A percentile compares a stretch with the other conserved stretches of the same genome.
phyloP scores from a whole-genome alignment of 2,329 filamentous ascomycete genomes.

The Pseudogymnoascus sp. region DNA sequence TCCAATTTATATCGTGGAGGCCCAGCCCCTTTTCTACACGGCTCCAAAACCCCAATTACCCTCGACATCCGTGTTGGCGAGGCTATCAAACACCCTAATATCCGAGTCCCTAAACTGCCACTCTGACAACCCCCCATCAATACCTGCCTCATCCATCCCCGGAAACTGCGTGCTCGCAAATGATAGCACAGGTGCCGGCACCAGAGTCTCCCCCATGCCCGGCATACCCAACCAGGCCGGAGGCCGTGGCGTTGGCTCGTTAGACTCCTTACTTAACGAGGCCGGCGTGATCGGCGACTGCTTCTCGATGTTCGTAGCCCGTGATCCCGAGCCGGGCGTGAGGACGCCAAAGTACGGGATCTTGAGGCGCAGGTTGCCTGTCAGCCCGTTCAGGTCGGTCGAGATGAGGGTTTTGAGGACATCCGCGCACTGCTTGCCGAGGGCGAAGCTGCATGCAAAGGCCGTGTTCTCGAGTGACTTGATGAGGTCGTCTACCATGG shows the following conservation, averaged over 20 bases:
- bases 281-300: not conserved
- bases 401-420: constrained; percentile 26
- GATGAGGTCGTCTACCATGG: constrained; percentile 21
- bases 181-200: constrained; percentile 17
- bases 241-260: not conserved
- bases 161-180: constrained; percentile 18
- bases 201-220: not conserved
- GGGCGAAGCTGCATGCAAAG: not conserved
- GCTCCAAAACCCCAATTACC: constrained; percentile 25
- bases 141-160: constrained; percentile 11
- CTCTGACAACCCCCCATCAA: constrained; percentile 16
- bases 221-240: not conserved
- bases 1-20: not conserved
- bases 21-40: not conserved
- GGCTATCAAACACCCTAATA: constrained; percentile 27
- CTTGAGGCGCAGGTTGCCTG: constrained; percentile 25
- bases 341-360: constrained; percentile 30
- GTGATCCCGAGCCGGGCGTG: constrained; percentile 21
- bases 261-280: not conserved
- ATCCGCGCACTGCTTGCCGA: constrained; percentile 22
- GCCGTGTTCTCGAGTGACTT: constrained; percentile 20
- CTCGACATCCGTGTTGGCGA: constrained; percentile 27
- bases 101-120: constrained; percentile 21
- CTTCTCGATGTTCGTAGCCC: not conserved
- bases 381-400: not conserved